These are phyloP conservation scores for Ophiocordyceps camponoti-leonardi DNA, from an alignment of 2,329 filamentous ascomycete genomes.

Conservation along the genomic window DNA sequence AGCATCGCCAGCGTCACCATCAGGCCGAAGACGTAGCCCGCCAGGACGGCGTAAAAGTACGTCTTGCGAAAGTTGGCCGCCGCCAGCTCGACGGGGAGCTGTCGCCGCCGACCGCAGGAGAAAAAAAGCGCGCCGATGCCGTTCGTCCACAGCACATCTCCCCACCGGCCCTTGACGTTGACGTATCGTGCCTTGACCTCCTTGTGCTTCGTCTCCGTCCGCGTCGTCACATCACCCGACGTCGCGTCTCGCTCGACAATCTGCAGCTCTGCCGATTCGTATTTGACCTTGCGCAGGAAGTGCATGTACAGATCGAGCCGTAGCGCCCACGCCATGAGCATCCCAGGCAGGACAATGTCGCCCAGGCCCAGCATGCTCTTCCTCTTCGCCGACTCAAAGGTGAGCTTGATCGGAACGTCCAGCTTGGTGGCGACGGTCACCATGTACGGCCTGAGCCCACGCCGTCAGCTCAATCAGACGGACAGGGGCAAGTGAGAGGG, in stretches of 20 bases:
- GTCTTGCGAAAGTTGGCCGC: constrained; percentile 54
- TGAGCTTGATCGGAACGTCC: constrained; percentile 83
- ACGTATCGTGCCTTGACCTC: constrained; percentile 34
- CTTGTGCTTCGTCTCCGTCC: constrained; percentile 22
- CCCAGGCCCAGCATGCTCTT: constrained; percentile 75
- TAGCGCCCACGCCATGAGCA: constrained; percentile 74
- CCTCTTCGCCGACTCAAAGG: constrained; percentile 53
- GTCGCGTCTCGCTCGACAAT: constrained; percentile 15
- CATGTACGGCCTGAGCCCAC: constrained; percentile 49
- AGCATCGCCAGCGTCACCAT: constrained; percentile 60
- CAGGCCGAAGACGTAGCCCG: constrained; percentile 68
- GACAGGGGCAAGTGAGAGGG: neutral
- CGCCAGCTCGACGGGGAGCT: constrained; percentile 13
- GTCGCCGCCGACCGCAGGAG: constrained; percentile 5
- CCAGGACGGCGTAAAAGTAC: constrained; percentile 65
- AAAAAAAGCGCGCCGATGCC: constrained; percentile 8
- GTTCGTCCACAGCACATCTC: constrained; percentile 63
- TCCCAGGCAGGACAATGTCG: constrained; percentile 86
- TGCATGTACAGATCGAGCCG: constrained; percentile 81
- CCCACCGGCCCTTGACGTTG: constrained; percentile 58
- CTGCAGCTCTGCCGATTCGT: constrained; percentile 17
- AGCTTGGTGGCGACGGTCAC: constrained; percentile 73
- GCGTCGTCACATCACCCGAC: constrained; percentile 16
- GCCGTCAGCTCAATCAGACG: neutral
- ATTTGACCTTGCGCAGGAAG: constrained; percentile 52